A percentile compares a stretch with the other conserved stretches of the same genome.
Evolutionary conservation across 176 grass and related monocot genomes (phyloP).

Genomic region (bread wheat (Triticum aestivum)): DNA sequence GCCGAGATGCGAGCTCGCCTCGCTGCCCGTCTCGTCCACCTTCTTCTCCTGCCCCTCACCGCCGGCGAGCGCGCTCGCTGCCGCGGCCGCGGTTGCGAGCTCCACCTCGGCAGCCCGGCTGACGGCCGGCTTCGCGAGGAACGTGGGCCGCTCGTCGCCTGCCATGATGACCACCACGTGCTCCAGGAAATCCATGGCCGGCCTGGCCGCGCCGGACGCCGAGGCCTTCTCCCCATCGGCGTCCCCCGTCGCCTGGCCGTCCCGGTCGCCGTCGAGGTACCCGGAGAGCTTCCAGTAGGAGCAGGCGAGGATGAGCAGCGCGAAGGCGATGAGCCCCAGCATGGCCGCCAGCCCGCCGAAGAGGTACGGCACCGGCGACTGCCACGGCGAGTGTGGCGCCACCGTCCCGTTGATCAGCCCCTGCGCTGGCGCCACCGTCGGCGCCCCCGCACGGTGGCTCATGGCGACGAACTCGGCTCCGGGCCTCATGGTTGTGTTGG

Average conservation of each 20-base stretch:
- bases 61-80: not conserved
- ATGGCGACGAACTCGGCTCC: conserved; percentile 35
- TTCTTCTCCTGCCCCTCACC: not conserved
- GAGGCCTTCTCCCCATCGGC: conserved; percentile 26
- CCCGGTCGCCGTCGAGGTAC: conserved; percentile 41
- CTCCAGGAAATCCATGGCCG: not conserved
- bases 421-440: conserved; percentile 17
- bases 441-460: conserved; percentile 17
- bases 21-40: not conserved
- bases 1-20: not conserved
- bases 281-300: conserved; percentile 83
- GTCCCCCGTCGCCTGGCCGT: not conserved
- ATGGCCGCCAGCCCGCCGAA: conserved; percentile 74
- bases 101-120: conserved; percentile 39
- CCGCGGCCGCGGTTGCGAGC: not conserved
- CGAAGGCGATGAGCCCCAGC: conserved; percentile 73
- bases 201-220: conserved; percentile 2
- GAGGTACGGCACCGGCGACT: conserved; percentile 74
- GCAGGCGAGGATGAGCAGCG: conserved; percentile 82
- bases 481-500: conserved; percentile 49
- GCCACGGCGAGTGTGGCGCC: conserved; percentile 62
- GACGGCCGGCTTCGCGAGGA: conserved; percentile 51
- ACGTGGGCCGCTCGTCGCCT: conserved; percentile 63
- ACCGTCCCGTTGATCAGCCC: conserved; percentile 32
- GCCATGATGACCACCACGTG: conserved; percentile 58